A percentile compares a stretch with the other conserved stretches of the same genome.
Evolutionary conservation across 208 protist species (phyloP).

Genomic region (Leishmania braziliensis): DNA sequence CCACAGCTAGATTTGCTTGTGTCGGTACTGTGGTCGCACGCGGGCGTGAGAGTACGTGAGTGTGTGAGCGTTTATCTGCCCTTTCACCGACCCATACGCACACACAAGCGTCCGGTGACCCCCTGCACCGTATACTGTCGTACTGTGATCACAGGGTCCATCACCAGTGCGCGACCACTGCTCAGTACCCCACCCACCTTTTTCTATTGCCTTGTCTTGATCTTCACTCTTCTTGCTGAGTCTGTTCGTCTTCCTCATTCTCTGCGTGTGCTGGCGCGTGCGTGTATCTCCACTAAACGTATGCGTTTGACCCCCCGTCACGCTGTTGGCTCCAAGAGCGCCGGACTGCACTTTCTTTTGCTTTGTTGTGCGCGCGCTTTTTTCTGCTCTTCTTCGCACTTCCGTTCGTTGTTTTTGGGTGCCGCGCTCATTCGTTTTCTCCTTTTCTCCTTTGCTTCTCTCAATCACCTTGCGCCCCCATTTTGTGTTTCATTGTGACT

Average conservation of each 20-base stretch:
- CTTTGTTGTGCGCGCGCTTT: background rate
- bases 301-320: background rate
- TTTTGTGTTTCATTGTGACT: conserved; percentile 9
- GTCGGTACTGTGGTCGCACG: background rate
- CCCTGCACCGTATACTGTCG: background rate
- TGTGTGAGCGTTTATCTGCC: background rate
- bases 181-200: background rate
- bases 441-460: conserved; percentile 26
- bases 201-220: background rate
- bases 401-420: background rate
- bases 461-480: background rate
- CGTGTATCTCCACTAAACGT: background rate
- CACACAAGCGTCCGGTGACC: background rate
- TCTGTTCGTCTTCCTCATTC: background rate
- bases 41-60: background rate
- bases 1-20: background rate
- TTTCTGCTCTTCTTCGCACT: background rate
- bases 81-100: background rate
- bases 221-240: background rate
- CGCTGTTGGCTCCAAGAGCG: background rate
- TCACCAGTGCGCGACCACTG: too few relatives aligned
- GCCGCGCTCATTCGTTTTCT: background rate
- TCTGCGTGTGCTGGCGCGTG: background rate
- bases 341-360: background rate
- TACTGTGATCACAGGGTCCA: background rate